Evolutionary conservation across 495 filamentous ascomycete genomes (phyloP).

Genomic region (Jackrogersella minutella): DNA sequence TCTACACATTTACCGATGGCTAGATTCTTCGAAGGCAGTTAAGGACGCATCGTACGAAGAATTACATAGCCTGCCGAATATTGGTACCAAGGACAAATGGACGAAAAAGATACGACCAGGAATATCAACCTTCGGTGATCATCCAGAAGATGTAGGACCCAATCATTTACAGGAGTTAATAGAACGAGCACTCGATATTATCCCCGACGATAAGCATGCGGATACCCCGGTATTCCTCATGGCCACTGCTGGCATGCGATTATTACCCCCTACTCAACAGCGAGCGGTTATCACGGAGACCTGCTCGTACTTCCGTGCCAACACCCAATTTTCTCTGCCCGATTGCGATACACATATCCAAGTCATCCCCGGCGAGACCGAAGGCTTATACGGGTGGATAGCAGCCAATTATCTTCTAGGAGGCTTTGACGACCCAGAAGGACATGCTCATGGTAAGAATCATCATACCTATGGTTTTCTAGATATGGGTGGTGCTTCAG

Average conservation of each 20-base stretch:
- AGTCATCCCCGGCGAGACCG: slow-evolving; percentile 95
- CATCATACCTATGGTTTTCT: slow-evolving; percentile 98
- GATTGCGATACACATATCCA: slow-evolving; percentile 93
- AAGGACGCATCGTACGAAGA: slow-evolving; percentile 66
- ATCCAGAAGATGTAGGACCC: slow-evolving; percentile 75
- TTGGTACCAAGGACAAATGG: slow-evolving; percentile 86
- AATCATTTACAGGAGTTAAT: slow-evolving; percentile 82
- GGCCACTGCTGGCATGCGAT: slow-evolving; percentile 95
- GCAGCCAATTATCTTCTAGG: slow-evolving; percentile 96
- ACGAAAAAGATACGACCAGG: slow-evolving; percentile 93
- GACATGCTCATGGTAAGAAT: slow-evolving; percentile 77
- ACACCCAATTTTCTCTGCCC: slow-evolving; percentile 84
- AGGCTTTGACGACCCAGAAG: slow-evolving; percentile 83
- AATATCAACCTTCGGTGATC: slow-evolving; percentile 87
- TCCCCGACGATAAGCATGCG: slow-evolving; percentile 78
- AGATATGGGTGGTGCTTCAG: slow-evolving; percentile 97
- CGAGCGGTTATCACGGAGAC: slow-evolving; percentile 76
- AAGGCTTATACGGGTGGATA: slow-evolving; percentile 98
- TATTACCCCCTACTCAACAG: slow-evolving; percentile 78
- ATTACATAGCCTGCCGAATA: slow-evolving; percentile 74
- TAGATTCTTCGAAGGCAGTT: slow-evolving; percentile 73
- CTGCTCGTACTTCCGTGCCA: slow-evolving; percentile 80
- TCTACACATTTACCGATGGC: slow-evolving; percentile 91
- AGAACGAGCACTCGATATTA: slow-evolving; percentile 80
- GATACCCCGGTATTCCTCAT: slow-evolving; percentile 94